Percentiles rank a stretch among this genome's conserved stretches.
These are phyloP conservation scores for Mucuna pruriens DNA, from an alignment of 306 rosid genomes.

Conservation along the genomic window DNA sequence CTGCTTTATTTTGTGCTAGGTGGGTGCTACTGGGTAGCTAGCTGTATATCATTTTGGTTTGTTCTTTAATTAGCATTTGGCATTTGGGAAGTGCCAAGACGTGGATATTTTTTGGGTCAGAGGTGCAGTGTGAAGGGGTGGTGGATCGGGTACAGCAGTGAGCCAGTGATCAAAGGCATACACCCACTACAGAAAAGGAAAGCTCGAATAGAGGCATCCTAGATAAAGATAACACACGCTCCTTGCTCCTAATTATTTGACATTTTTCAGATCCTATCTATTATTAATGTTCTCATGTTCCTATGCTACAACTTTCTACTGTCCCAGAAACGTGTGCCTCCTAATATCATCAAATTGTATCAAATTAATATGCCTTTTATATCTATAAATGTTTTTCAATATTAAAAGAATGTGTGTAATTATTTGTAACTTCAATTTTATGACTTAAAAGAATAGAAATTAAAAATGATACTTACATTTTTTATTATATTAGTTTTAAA, in stretches of 20 bases:
- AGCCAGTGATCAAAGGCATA: neutral
- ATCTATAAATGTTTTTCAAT: too few species aligned
- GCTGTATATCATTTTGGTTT: conserved; percentile 1
- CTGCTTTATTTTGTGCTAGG: neutral
- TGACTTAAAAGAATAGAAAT: too few species aligned
- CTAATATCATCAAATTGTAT: neutral
- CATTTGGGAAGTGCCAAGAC: conserved; percentile 23
- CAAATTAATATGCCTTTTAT: neutral
- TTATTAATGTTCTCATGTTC: neutral
- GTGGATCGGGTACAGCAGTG: neutral
- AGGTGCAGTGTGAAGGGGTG: neutral
- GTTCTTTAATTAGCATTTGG: conserved; percentile 20
- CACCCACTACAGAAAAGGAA: conserved; percentile 19
- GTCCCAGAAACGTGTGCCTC: neutral
- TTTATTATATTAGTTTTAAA: too few species aligned
- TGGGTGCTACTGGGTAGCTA: neutral
- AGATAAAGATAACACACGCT: neutral
- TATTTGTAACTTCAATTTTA: too few species aligned
- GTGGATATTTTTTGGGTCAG: neutral
- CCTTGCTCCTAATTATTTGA: neutral
- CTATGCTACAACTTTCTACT: neutral
- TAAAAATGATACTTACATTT: too few species aligned
- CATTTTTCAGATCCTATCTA: neutral
- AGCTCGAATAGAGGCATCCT: conserved; percentile 7
- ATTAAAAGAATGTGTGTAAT: too few species aligned